A percentile compares a stretch with the other conserved stretches of the same genome.
Evolutionary conservation across 768 basidiomycete genomes (phyloP).

Genomic region (Mrakia gelida): DNA sequence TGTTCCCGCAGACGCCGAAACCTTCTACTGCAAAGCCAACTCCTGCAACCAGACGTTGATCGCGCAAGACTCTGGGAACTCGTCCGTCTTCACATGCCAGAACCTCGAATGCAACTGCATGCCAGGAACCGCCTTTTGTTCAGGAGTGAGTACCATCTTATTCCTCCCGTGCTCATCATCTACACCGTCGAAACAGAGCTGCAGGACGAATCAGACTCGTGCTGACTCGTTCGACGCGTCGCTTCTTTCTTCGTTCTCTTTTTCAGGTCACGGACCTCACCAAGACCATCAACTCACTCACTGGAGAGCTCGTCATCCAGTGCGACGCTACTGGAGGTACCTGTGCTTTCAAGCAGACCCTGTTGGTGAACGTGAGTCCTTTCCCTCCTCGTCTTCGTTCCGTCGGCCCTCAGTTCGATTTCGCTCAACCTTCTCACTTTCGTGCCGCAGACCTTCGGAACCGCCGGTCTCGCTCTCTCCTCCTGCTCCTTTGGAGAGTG

Average conservation of each 20-base stretch:
- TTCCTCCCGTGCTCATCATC: neutral
- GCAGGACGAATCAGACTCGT: neutral
- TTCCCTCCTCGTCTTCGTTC: neutral
- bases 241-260: neutral
- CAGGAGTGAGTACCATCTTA: constrained; percentile 42
- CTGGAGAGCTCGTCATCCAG: constrained; percentile 62
- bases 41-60: constrained; percentile 58
- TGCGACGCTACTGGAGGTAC: constrained; percentile 55
- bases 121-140: constrained; percentile 68
- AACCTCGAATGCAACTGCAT: constrained; percentile 72
- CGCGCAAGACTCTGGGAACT: constrained; percentile 44
- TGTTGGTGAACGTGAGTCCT: constrained; percentile 49
- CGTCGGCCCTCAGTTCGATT: neutral
- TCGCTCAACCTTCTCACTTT: neutral
- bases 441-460: constrained; percentile 58
- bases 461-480: constrained; percentile 63
- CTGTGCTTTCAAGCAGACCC: constrained; percentile 72
- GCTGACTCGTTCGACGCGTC: neutral
- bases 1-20: constrained; percentile 59
- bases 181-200: too few relatives aligned
- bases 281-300: constrained; percentile 59
- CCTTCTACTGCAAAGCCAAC: constrained; percentile 77
- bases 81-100: constrained; percentile 64
- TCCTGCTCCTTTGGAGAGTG: constrained; percentile 86
- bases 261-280: constrained; percentile 51